These are phyloP conservation scores for Termitomyces sp. DNA, from an alignment of 768 basidiomycete species.

Conservation along the genomic window DNA sequence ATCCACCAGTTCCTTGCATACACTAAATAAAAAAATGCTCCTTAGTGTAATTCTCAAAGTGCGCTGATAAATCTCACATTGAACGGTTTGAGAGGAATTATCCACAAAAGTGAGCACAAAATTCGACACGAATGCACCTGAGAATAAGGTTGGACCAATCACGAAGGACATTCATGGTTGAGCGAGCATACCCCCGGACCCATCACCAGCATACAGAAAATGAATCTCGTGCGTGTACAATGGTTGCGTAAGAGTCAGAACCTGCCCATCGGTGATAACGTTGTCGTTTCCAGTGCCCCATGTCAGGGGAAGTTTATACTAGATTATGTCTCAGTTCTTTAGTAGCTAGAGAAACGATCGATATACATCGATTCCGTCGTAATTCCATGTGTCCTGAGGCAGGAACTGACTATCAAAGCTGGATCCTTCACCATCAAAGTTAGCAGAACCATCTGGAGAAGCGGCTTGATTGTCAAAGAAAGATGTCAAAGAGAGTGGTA, in stretches of 20 bases:
- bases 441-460: slow-evolving; percentile 32
- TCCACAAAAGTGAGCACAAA: slow-evolving; percentile 37
- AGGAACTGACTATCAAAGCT: slow-evolving; percentile 39
- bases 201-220: slow-evolving; percentile 44
- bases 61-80: slow-evolving; percentile 22
- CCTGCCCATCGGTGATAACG: slow-evolving; percentile 38
- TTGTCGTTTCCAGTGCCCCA: slow-evolving; percentile 45
- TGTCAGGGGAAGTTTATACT: slow-evolving; percentile 39
- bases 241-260: slow-evolving; percentile 26
- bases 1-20: slow-evolving; percentile 43
- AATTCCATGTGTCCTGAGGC: slow-evolving; percentile 32
- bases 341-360: neutral
- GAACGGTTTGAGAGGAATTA: slow-evolving; percentile 26
- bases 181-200: slow-evolving; percentile 4
- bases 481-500: slow-evolving; percentile 21
- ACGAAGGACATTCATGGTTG: neutral
- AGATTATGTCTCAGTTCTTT: neutral
- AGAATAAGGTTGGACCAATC: neutral
- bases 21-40: slow-evolving; percentile 26
- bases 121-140: slow-evolving; percentile 26
- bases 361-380: slow-evolving; percentile 35
- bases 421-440: slow-evolving; percentile 35
- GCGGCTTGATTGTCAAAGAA: slow-evolving; percentile 43
- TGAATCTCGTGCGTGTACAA: slow-evolving; percentile 44
- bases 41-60: neutral